These are phyloP conservation scores for Carnegiea gigantea DNA, from an alignment of 179 eudicot species.

Conservation along the genomic window DNA sequence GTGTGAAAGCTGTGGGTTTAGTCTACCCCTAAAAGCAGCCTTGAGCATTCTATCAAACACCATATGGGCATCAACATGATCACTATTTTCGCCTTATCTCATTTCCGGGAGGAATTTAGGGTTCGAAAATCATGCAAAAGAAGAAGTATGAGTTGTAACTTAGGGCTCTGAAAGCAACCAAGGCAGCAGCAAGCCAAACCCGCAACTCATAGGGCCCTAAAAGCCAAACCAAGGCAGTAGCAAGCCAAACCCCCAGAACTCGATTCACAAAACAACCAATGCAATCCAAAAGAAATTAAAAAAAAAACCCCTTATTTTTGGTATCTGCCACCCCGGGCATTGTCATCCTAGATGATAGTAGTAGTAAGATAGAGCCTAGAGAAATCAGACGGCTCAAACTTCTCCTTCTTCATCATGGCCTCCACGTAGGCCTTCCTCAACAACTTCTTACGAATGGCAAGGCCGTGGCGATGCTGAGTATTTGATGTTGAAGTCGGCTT, in stretches of 20 bases:
- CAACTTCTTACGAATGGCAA: slow-evolving; percentile 55
- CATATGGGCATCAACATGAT: no score
- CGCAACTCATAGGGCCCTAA: no score
- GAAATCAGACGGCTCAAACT: slow-evolving; percentile 50
- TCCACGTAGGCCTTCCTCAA: slow-evolving; percentile 65
- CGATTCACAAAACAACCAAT: neutral
- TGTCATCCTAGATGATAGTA: slow-evolving; percentile 53
- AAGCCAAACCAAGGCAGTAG: slow-evolving; percentile 54
- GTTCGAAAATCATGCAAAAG: slow-evolving; percentile 17
- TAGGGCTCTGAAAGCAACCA: slow-evolving; percentile 68
- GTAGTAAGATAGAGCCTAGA: slow-evolving; percentile 56
- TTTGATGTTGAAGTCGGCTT: slow-evolving; percentile 66
- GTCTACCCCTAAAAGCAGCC: no score
- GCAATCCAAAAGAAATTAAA: neutral
- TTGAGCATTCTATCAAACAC: no score
- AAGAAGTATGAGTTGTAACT: slow-evolving; percentile 70
- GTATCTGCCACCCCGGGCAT: slow-evolving; percentile 69
- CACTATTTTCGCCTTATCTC: no score
- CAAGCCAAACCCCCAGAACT: slow-evolving; percentile 22
- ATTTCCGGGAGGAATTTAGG: no score
- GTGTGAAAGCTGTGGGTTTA: no score
- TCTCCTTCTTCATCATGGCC: slow-evolving; percentile 61
- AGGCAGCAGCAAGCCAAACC: no score
- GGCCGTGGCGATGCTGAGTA: slow-evolving; percentile 82
- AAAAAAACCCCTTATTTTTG: slow-evolving; percentile 32